Percentiles rank a stretch among this genome's conserved stretches.
These are phyloP conservation scores for Verticillium alfalfae DNA, from an alignment of 2,329 filamentous ascomycete species.

Conservation along the genomic window DNA sequence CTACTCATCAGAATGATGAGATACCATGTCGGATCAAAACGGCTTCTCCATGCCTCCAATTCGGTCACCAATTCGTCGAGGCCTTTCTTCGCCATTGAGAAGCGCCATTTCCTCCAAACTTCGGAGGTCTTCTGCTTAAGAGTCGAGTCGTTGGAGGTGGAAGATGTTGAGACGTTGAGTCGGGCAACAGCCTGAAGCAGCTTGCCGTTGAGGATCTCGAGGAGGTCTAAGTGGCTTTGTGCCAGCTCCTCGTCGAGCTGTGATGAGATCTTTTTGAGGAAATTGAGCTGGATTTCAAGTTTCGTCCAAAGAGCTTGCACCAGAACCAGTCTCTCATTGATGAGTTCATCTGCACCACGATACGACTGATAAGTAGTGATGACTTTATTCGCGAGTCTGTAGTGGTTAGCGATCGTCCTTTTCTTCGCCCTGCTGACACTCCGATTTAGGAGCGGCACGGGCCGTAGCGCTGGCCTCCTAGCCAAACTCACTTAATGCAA, in stretches of 20 bases:
- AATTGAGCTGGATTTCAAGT: not conserved
- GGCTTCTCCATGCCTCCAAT: conserved; percentile 8
- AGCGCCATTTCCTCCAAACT: conserved; percentile 2
- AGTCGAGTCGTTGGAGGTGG: not conserved
- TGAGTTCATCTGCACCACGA: not conserved
- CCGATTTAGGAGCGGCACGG: not conserved
- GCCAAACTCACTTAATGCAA: conserved; percentile 2
- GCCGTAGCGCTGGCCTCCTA: not conserved
- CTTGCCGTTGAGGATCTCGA: conserved; percentile 11
- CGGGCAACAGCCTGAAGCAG: not conserved
- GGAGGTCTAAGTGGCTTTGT: conserved; percentile 10
- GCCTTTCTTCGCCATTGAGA: conserved; percentile 1
- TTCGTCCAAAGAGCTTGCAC: not conserved
- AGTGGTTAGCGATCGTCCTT: no score
- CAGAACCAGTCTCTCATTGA: not conserved
- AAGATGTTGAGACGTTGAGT: conserved; percentile 1
- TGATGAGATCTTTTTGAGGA: not conserved
- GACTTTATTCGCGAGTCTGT: not conserved
- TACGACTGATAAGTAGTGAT: not conserved
- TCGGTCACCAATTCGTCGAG: conserved; percentile 6
- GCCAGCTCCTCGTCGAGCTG: conserved; percentile 9
- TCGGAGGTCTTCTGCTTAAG: conserved; percentile 1
- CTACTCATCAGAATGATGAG: conserved; percentile 7
- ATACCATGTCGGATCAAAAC: conserved; percentile 10
- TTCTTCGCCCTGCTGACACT: not conserved